Percentiles rank a stretch among this genome's conserved stretches.
These are phyloP conservation scores for Vitis hybrid DNA, from an alignment of 177 flowering plant genomes.

Conservation along the genomic window DNA sequence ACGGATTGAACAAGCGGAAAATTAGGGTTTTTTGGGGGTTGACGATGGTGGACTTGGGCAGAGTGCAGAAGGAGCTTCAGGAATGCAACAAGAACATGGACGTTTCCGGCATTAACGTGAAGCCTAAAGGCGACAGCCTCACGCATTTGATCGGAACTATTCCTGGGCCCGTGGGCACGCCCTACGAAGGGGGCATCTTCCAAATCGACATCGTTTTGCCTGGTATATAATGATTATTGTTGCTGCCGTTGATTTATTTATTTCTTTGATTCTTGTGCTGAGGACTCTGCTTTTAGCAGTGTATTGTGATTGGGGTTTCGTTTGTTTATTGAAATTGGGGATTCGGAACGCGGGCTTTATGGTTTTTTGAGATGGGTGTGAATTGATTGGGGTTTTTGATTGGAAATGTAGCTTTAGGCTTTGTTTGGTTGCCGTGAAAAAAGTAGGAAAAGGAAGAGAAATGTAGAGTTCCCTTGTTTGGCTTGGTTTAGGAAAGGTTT, in stretches of 20 bases:
- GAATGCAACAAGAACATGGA: slow-evolving; percentile 71
- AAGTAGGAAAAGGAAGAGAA: too few relatives aligned
- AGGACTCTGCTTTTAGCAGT: too few relatives aligned
- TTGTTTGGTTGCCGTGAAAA: too few relatives aligned
- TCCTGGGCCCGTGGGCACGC: slow-evolving; percentile 81
- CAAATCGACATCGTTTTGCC: slow-evolving; percentile 80
- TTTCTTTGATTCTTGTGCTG: neutral
- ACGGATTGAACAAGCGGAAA: neutral
- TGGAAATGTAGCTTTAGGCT: too few relatives aligned
- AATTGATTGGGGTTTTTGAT: too few relatives aligned
- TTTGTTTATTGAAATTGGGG: too few relatives aligned
- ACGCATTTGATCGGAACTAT: slow-evolving; percentile 73
- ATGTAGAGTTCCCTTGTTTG: too few relatives aligned
- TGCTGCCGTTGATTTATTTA: neutral
- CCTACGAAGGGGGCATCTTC: slow-evolving; percentile 90
- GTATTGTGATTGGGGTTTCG: too few relatives aligned
- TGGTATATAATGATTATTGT: slow-evolving; percentile 32
- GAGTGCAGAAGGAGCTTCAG: slow-evolving; percentile 83
- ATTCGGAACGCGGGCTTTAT: too few relatives aligned
- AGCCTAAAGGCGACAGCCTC: slow-evolving; percentile 58
- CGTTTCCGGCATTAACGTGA: slow-evolving; percentile 67
- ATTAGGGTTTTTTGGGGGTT: too few relatives aligned
- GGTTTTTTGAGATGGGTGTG: too few relatives aligned
- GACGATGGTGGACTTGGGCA: slow-evolving; percentile 66
- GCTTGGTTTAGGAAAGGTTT: too few relatives aligned